Evolutionary conservation across 1,284 basidiomycete genomes (phyloP).

Genomic region (Boletus holoroseus): DNA sequence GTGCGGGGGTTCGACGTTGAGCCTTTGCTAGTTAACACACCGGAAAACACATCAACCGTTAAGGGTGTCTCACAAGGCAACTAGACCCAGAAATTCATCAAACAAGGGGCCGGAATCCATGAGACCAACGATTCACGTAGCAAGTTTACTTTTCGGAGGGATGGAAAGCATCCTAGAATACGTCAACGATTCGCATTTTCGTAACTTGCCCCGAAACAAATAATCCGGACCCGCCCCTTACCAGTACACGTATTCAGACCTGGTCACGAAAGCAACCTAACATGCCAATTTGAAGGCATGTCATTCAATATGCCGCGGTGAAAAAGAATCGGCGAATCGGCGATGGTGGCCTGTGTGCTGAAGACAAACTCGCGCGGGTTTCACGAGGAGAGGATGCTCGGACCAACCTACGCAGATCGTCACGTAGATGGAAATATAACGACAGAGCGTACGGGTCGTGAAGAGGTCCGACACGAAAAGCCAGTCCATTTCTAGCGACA

Average conservation of each 20-base stretch:
- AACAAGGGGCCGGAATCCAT: not conserved
- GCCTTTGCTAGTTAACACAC: not conserved
- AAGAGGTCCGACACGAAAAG: not conserved
- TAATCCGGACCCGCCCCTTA: not conserved
- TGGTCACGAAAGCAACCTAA: not conserved
- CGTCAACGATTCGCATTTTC: not conserved
- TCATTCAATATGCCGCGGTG: not conserved
- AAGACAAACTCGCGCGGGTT: not conserved
- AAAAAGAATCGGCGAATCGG: not conserved
- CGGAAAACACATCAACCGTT: not conserved
- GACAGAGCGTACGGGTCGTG: no score
- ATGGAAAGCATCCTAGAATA: not conserved
- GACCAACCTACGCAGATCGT: not conserved
- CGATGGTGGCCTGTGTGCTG: not conserved
- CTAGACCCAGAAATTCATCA: no score
- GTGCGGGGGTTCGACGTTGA: conserved; percentile 2
- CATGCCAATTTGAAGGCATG: not conserved
- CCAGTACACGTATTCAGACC: not conserved
- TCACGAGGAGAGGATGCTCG: not conserved
- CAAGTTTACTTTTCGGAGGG: not conserved
- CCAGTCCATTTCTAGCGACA: not conserved
- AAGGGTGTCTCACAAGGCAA: not conserved
- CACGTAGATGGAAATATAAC: not conserved
- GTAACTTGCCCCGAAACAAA: not conserved
- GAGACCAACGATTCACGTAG: not conserved